These are phyloP conservation scores for Globisporangium paroecandrum DNA, from an alignment of 352 stramenopile genomes.

Conservation along the genomic window DNA sequence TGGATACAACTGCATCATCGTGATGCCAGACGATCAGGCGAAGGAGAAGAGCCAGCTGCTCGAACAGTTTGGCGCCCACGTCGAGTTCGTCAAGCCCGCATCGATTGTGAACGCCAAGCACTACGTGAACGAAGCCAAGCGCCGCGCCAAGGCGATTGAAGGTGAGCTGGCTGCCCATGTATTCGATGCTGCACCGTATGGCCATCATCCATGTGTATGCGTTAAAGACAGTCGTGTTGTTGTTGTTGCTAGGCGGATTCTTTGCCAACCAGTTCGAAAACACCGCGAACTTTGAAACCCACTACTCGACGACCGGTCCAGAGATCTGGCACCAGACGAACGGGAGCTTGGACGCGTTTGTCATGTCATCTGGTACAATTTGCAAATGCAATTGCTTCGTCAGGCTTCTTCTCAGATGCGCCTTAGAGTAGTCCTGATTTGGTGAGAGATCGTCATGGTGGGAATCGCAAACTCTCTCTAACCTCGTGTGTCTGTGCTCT, in stretches of 20 bases:
- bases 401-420: background rate
- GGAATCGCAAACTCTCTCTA: background rate
- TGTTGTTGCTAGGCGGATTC: constrained; percentile 61
- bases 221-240: background rate
- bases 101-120: constrained; percentile 98
- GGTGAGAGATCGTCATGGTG: background rate
- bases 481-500: background rate
- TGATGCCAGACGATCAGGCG: constrained; percentile 97
- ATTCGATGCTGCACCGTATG: background rate
- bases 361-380: constrained; percentile 93
- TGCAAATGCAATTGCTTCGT: background rate
- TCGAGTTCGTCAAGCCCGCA: constrained; percentile 86
- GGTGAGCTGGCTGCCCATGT: constrained; percentile 26
- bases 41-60: constrained; percentile 88
- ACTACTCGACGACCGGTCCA: constrained; percentile 93
- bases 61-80: constrained; percentile 80
- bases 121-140: constrained; percentile 96
- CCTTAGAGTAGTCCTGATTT: background rate
- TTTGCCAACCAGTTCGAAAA: constrained; percentile 99
- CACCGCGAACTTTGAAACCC: constrained; percentile 92
- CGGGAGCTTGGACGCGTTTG: constrained; percentile 94
- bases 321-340: constrained; percentile 95
- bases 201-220: background rate
- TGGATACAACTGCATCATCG: constrained; percentile 94
- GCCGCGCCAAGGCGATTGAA: constrained; percentile 76